Conservation (phyloP, 768 basidiomycete species). For the Termitomyces sp. region DNA sequence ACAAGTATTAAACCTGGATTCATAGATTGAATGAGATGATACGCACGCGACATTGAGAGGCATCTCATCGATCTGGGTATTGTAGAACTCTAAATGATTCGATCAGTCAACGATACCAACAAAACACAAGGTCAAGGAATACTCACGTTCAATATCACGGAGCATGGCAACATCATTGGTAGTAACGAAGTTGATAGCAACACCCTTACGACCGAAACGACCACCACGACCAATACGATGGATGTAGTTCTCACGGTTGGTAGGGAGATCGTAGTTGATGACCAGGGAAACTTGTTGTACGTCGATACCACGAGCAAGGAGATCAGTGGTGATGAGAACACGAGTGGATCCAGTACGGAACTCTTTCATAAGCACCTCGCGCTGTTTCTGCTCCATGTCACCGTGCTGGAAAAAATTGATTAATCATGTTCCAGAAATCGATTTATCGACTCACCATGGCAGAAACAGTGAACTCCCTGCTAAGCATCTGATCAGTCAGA, state of each 20-base stretch:
- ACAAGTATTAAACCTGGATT: neutral
- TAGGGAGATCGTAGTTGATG: slow-evolving; percentile 92
- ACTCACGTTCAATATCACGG: slow-evolving; percentile 92
- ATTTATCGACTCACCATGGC: slow-evolving; percentile 71
- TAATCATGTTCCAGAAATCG: neutral
- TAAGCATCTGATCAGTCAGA: slow-evolving; percentile 97
- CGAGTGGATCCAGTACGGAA: slow-evolving; percentile 98
- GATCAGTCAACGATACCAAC: slow-evolving; percentile 7
- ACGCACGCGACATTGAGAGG: slow-evolving; percentile 91
- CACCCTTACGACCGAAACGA: slow-evolving; percentile 97
- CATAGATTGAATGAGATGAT: neutral
- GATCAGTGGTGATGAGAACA: slow-evolving; percentile 97
- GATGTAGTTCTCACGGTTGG: slow-evolving; percentile 97
- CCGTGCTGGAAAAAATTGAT: slow-evolving; percentile 64
- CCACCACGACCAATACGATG: slow-evolving; percentile 98
- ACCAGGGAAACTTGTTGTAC: slow-evolving; percentile 96
- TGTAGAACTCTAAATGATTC: slow-evolving; percentile 69
- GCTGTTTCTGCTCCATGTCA: slow-evolving; percentile 97
- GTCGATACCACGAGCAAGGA: slow-evolving; percentile 97
- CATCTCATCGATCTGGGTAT: slow-evolving; percentile 98
- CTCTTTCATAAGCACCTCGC: slow-evolving; percentile 98
- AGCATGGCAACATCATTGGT: slow-evolving; percentile 91
- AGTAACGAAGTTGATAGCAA: slow-evolving; percentile 97
- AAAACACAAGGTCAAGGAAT: neutral
- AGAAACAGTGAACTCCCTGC: slow-evolving; percentile 94